Base-by-base conservation (phyloP, 2,329 filamentous ascomycete species). In the Calonectria pteridis region DNA sequence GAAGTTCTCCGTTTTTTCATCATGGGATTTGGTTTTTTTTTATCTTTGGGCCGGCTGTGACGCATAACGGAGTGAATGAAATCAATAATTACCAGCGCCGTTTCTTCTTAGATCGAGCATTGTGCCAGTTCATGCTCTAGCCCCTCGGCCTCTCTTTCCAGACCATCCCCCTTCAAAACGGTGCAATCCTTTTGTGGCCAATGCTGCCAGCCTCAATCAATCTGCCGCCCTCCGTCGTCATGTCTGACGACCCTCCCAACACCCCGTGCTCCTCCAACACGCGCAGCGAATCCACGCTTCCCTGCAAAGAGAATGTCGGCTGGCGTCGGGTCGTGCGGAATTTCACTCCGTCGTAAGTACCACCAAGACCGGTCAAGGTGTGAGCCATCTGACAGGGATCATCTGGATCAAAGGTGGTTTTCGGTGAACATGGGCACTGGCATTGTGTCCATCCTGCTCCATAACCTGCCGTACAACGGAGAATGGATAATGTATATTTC, bases 351-450 rank as follows among this genome's bases (percentile, higher is more conserved):
- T 90, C 88, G 87, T 89, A 82, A 80, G 88, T 83, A 14, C 29
- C 43, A 40, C 40, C 23, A 43, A n/a, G 40, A 63, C 55, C 49
- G 14, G 23, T 53, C 13, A 63, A 29, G 31, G 23, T 35, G 23
- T 33, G 31, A 70, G 29, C 37, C 13, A 50, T 35, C 67, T 74
- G 62, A 77, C 62, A 71, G 31, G 29, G 37, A 35, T 7, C 43
- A 40, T 16, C 43, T 58, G 37, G 33, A 43, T 35, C 9, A 40
- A 40, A 86, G 89, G 81, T 92, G 91, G 90, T 92, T 91, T 79
- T 85, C 88, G 3, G 87, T 89, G 37, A 91, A 87, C 53, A 92
- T 94, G 92, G 93, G 93, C 33, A 94, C 92, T 0, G 93, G 92
- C 26, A 90, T 94, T 49, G 90, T 93, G 11, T 90, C 90, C 2